These are phyloP conservation scores for Coccomyxa sp. DNA, from an alignment of 139 green algal genomes.

Conservation along the genomic window DNA sequence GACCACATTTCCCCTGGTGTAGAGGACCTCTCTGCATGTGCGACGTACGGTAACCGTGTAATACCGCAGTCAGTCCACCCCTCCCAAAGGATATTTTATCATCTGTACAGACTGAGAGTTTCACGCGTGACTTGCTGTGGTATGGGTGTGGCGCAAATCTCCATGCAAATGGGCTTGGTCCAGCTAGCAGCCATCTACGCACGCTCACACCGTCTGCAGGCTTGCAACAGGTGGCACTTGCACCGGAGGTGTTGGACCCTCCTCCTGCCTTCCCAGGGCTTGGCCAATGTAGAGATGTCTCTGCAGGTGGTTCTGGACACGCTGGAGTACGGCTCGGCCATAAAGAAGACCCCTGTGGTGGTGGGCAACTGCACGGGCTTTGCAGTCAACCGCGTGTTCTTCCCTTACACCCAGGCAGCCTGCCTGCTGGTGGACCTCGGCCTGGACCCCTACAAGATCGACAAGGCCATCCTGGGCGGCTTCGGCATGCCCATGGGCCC, in stretches of 20 bases:
- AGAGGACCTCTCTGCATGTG: too few species aligned
- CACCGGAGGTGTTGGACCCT: neutral
- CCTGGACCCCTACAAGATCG: constrained; percentile 83
- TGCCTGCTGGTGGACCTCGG: constrained; percentile 89
- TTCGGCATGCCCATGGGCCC: constrained; percentile 99
- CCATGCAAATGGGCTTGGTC: too few species aligned
- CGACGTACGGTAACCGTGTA: too few species aligned
- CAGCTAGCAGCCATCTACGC: neutral
- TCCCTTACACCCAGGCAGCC: constrained; percentile 95
- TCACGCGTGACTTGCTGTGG: too few species aligned
- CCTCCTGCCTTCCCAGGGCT: neutral
- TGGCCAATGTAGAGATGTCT: too few species aligned
- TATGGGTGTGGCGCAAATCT: too few species aligned
- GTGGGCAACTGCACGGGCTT: constrained; percentile 99
- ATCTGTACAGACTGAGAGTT: too few species aligned
- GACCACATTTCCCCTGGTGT: too few species aligned
- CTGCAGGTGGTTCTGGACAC: constrained; percentile 88
- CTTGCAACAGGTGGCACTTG: neutral
- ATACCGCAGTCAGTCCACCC: too few species aligned
- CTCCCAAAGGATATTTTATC: too few species aligned
- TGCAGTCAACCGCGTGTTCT: constrained; percentile 99
- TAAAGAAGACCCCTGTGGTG: constrained; percentile 98
- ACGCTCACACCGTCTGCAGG: too few species aligned
- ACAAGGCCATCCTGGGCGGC: constrained; percentile 71
- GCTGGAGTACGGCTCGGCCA: constrained; percentile 69